Percentiles rank a stretch among this genome's conserved stretches.
Conservation (phyloP, 176 grass and related monocot genomes). For the Aegilops umbellulata region DNA sequence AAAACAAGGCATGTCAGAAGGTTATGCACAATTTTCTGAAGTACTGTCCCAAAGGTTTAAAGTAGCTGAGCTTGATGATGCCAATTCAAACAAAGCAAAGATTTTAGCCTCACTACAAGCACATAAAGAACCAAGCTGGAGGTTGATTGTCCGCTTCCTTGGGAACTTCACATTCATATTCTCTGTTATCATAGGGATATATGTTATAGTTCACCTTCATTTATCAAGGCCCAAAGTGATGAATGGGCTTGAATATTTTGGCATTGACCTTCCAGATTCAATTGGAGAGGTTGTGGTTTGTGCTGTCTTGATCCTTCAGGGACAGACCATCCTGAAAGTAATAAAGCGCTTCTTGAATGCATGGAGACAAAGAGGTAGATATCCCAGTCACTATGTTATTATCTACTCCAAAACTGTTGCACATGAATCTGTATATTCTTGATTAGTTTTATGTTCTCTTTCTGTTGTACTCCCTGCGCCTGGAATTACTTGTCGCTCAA, state of each 20-base stretch:
- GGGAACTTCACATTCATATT: conserved; percentile 86
- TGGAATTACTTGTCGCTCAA: too few relatives aligned
- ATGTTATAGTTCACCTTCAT: conserved; percentile 75
- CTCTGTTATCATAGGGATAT: conserved; percentile 52
- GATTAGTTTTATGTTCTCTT: background rate
- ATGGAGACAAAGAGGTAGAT: conserved; percentile 77
- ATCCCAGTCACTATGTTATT: conserved; percentile 14
- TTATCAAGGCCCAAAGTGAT: conserved; percentile 60
- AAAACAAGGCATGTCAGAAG: conserved; percentile 83
- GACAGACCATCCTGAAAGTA: conserved; percentile 62
- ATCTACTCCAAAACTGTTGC: conserved; percentile 1
- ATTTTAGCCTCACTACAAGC: conserved; percentile 73
- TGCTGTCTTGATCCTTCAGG: conserved; percentile 84
- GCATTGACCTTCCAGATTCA: conserved; percentile 92
- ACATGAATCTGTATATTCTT: background rate
- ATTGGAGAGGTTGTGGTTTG: conserved; percentile 92
- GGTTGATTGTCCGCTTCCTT: conserved; percentile 71
- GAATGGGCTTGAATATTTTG: conserved; percentile 86
- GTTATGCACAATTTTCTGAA: conserved; percentile 72
- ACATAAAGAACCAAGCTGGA: conserved; percentile 70
- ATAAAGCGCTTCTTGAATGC: conserved; percentile 68
- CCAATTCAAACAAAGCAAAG: conserved; percentile 64
- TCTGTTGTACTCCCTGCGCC: background rate
- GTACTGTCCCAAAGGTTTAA: conserved; percentile 66
- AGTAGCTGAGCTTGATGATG: conserved; percentile 68